These are phyloP conservation scores for Fusarium nurragi DNA, from an alignment of 2,329 filamentous ascomycete species.

Conservation along the genomic window DNA sequence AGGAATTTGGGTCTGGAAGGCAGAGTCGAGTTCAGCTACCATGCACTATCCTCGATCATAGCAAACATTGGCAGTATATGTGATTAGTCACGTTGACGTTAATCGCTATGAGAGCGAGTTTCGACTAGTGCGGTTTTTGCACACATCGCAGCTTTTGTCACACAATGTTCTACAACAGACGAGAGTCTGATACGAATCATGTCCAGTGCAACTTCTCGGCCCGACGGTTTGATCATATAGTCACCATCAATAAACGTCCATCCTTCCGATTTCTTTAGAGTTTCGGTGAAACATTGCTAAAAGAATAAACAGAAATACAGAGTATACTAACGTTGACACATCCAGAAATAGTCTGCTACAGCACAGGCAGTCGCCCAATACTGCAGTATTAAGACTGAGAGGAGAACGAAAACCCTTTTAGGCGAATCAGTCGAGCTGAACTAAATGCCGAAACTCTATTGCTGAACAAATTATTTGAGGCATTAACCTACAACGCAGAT, in stretches of 20 bases:
- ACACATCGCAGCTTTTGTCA: background rate
- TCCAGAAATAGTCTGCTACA: background rate
- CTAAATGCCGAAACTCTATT: background rate
- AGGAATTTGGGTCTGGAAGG: background rate
- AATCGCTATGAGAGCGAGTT: background rate
- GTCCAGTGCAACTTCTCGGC: background rate
- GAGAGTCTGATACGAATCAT: background rate
- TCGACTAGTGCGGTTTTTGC: background rate
- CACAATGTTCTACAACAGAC: background rate
- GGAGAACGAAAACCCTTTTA: background rate
- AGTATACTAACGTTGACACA: background rate
- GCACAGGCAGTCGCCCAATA: background rate
- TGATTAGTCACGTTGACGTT: too few relatives aligned
- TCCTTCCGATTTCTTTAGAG: background rate
- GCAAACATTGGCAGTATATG: background rate
- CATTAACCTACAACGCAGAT: background rate
- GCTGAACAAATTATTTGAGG: background rate
- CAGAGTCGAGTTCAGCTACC: background rate
- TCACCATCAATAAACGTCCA: constrained; percentile 14
- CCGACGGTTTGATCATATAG: background rate
- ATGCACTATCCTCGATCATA: background rate
- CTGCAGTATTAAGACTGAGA: background rate
- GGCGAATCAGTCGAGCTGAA: background rate
- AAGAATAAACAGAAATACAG: background rate
- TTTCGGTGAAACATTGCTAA: background rate